Conservation (phyloP, 2,329 filamentous ascomycete species). For the Rhytidhysteron rufulum region DNA sequence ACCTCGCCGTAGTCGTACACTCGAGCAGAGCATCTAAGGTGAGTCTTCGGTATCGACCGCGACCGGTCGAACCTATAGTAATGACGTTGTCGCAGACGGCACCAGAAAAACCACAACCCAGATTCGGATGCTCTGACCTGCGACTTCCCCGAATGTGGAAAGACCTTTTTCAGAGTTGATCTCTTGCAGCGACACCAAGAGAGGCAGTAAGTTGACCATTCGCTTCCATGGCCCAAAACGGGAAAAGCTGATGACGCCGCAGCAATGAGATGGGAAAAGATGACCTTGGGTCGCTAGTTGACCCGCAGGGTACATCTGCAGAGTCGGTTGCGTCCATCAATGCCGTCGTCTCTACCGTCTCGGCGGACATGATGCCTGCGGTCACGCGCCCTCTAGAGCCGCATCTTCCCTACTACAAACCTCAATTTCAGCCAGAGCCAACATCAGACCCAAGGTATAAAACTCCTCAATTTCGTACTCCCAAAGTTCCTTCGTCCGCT, state of each 20-base stretch:
- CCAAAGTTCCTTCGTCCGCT: conserved; percentile 25
- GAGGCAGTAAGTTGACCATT: conserved; percentile 37
- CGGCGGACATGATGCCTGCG: conserved; percentile 12
- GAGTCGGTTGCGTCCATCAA: conserved; percentile 15
- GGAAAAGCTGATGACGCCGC: conserved; percentile 14
- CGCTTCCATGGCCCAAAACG: background rate
- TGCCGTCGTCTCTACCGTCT: conserved; percentile 10
- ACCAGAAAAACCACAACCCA: conserved; percentile 45
- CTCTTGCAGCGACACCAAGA: conserved; percentile 43
- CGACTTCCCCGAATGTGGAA: conserved; percentile 38
- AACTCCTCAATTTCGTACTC: conserved; percentile 34
- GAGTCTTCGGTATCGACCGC: conserved; percentile 4
- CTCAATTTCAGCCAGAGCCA: conserved; percentile 19
- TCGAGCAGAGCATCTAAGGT: conserved; percentile 46
- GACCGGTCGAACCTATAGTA: background rate
- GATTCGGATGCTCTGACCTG: conserved; percentile 39
- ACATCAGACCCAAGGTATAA: conserved; percentile 34
- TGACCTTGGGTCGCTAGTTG: conserved; percentile 19
- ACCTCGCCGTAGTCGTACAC: conserved; percentile 42
- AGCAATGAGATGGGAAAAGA: conserved; percentile 26
- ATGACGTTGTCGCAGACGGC: conserved; percentile 33
- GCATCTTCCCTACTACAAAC: conserved; percentile 15
- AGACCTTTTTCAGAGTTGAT: conserved; percentile 43
- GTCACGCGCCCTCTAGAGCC: conserved; percentile 8
- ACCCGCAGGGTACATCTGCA: conserved; percentile 21